phyloP scores from a whole-genome alignment of 2,329 filamentous ascomycete genomes.

The Hortaea sp. region DNA sequence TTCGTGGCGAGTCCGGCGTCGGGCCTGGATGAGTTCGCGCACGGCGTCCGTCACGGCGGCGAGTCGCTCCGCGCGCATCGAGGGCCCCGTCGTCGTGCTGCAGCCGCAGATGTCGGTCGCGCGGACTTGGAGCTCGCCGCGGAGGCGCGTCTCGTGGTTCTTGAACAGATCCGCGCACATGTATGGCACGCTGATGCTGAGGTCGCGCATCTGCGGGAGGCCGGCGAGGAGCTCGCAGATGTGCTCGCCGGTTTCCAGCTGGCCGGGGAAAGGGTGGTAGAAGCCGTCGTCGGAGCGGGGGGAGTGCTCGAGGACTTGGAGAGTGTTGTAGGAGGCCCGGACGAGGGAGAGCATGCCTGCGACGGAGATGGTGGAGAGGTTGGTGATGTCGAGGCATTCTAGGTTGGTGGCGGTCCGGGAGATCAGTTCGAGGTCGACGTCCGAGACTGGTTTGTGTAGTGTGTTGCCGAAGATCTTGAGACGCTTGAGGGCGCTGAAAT shows the following conservation, averaged over 20 bases:
- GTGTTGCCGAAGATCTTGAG: slow-evolving; percentile 48
- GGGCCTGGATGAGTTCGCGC: slow-evolving; percentile 30
- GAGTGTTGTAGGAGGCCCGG: slow-evolving; percentile 37
- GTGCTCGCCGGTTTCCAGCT: slow-evolving; percentile 33
- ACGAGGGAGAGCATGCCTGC: slow-evolving; percentile 44
- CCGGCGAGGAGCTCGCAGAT: slow-evolving; percentile 38
- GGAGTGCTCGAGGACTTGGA: slow-evolving; percentile 44
- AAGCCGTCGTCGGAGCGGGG: slow-evolving; percentile 44
- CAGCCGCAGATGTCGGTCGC: slow-evolving; percentile 40
- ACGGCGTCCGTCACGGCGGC: slow-evolving; percentile 31
- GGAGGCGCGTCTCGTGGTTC: slow-evolving; percentile 34
- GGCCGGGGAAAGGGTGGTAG: slow-evolving; percentile 40
- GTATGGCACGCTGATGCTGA: slow-evolving; percentile 39
- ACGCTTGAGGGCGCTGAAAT: slow-evolving; percentile 40
- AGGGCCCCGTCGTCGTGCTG: slow-evolving; percentile 25
- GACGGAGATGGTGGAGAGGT: slow-evolving; percentile 43
- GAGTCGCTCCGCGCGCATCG: slow-evolving; percentile 27
- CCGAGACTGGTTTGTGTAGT: slow-evolving; percentile 41
- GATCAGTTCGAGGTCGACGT: slow-evolving; percentile 40
- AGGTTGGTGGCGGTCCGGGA: slow-evolving; percentile 42
- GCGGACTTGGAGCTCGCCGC: slow-evolving; percentile 40
- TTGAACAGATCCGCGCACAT: slow-evolving; percentile 38
- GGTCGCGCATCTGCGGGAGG: slow-evolving; percentile 37
- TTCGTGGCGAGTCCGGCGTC: slow-evolving; percentile 27
- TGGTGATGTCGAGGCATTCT: slow-evolving; percentile 44